Base-by-base conservation (phyloP, 1,284 basidiomycete genomes). In the Ustilago lituana region DNA sequence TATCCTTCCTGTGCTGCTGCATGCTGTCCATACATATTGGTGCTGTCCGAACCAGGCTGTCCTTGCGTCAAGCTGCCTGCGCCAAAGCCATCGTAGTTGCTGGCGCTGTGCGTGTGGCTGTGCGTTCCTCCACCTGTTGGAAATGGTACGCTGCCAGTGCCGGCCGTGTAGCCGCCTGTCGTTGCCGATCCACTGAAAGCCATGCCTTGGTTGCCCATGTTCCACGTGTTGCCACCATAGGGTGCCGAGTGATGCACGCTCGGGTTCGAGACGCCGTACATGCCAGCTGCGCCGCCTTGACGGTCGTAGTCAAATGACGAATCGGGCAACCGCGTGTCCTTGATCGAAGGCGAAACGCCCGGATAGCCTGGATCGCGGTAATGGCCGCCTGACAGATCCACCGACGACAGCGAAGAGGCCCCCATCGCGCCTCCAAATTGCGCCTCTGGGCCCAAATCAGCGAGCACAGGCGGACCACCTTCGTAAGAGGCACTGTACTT, bases 401-500 rank as follows among this genome's bases (percentile, higher is more conserved):
- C 66, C 27, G 53, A 49, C 14, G 58, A 31, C 31, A 67, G n/a
- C 17, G 58, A 35, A 15, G 40, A 24, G 2, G 36, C 46, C 3
- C 44, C 44, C 54, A 63, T 52, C n/a, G 44, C 50, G 3, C 53
- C 54, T 14, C 58, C 58, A 26, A 66, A 61, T 20, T 29, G 39
- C 12, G 57, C 35, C 9, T 62, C 66, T 2, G 59, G 35, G 3
- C 56, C 66, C 27, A 70, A 38, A 17, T 70, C 67, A 8, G 44
- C 44, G n/a, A 64, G 46, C 29, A 64, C 52, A 5, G 60, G 61
- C 32, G 61, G 61, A 7, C 56, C 57, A 17, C 58, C 67, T 15
- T 71, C 62, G 37, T 71, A 71, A 3, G 58, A 52, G 4, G 76
- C 63, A 22, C 67, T 74, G 81, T 95, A 96, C 93, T 96, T 96